Evolutionary conservation across 2,329 filamentous ascomycete genomes (phyloP).

Genomic region (Paraconiothyrium brasiliense): DNA sequence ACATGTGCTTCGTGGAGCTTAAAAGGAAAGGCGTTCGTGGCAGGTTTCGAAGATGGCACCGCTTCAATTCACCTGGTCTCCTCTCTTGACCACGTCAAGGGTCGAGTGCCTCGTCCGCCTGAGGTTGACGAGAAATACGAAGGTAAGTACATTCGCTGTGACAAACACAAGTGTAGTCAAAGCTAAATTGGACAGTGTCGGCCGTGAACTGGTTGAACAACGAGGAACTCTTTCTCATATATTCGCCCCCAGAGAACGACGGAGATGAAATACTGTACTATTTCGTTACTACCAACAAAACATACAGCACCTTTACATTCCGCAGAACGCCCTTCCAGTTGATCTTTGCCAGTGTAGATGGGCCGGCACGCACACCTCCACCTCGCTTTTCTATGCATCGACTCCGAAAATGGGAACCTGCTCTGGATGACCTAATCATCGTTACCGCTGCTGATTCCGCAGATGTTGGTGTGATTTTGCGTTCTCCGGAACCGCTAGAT

Average conservation of each 20-base stretch:
- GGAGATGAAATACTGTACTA: constrained; percentile 77
- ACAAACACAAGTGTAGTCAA: background rate
- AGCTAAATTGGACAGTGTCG: constrained; percentile 65
- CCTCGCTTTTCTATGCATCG: constrained; percentile 82
- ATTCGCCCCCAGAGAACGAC: constrained; percentile 58
- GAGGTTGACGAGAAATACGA: constrained; percentile 70
- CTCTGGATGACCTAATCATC: constrained; percentile 82
- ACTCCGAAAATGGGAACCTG: constrained; percentile 80
- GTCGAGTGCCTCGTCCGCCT: constrained; percentile 79
- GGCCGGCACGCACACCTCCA: constrained; percentile 65
- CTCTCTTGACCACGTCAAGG: constrained; percentile 75
- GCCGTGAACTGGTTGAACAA: constrained; percentile 90
- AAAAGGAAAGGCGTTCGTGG: constrained; percentile 90
- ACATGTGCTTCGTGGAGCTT: constrained; percentile 91
- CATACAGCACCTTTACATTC: constrained; percentile 69
- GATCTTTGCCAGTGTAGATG: constrained; percentile 45
- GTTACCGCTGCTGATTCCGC: constrained; percentile 81
- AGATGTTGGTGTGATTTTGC: constrained; percentile 81
- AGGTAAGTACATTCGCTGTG: constrained; percentile 60
- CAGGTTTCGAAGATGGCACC: constrained; percentile 82
- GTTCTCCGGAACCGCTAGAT: constrained; percentile 74
- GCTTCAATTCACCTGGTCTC: constrained; percentile 81
- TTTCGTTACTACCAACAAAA: constrained; percentile 51
- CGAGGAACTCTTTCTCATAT: constrained; percentile 80
- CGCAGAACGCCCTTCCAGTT: constrained; percentile 72